A percentile compares a stretch with the other conserved stretches of the same genome.
These are phyloP conservation scores for Coprinopsis cinerea DNA, from an alignment of 768 basidiomycete species.

Conservation along the genomic window DNA sequence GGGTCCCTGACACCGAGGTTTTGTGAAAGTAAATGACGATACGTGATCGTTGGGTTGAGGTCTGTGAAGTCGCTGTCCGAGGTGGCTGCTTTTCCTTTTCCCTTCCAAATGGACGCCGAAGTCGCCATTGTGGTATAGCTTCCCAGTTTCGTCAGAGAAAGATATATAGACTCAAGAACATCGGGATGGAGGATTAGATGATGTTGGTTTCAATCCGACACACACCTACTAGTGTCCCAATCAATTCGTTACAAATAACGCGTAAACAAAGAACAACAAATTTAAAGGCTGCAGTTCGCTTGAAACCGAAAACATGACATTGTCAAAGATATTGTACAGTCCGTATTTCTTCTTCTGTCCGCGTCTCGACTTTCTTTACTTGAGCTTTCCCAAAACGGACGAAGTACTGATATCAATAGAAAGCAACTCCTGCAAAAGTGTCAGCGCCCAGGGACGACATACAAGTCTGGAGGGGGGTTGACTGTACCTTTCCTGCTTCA, in stretches of 20 bases:
- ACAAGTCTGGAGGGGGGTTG: too few species aligned
- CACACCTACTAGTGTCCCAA: too few species aligned
- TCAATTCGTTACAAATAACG: too few species aligned
- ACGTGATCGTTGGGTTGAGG: conserved; percentile 65
- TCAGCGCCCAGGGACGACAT: too few species aligned
- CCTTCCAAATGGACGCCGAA: conserved; percentile 42
- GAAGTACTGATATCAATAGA: conserved; percentile 36
- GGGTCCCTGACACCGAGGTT: conserved; percentile 70
- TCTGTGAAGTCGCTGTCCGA: conserved; percentile 47
- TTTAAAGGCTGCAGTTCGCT: conserved; percentile 1
- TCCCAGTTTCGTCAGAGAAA: too few species aligned
- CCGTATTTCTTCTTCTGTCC: too few species aligned
- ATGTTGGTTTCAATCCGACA: too few species aligned
- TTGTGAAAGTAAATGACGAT: conserved; percentile 67
- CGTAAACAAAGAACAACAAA: conserved; percentile 8
- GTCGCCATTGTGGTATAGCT: too few species aligned
- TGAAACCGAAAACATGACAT: neutral
- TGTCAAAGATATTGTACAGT: neutral
- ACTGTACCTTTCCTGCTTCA: conserved; percentile 61
- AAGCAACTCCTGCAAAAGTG: conserved; percentile 31
- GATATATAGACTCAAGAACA: too few species aligned
- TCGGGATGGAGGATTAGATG: too few species aligned
- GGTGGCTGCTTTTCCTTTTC: conserved; percentile 41
- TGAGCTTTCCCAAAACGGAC: conserved; percentile 18
- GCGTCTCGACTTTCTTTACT: neutral